These are phyloP conservation scores for Cylindricascospora bacillispora DNA, from an alignment of 1,139 yeast genomes.

Conservation along the genomic window DNA sequence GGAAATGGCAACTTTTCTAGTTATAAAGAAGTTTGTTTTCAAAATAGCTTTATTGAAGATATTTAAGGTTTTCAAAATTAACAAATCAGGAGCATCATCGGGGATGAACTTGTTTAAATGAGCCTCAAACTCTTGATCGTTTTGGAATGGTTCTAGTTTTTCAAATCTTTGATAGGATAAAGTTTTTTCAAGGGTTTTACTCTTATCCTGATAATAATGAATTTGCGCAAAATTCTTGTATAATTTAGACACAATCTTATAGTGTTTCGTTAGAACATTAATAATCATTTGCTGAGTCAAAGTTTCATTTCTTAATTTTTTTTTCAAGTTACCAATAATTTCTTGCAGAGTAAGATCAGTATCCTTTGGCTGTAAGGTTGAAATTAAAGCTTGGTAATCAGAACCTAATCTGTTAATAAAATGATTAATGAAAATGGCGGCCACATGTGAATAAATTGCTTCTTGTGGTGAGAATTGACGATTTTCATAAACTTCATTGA, in stretches of 20 bases:
- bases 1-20: conserved; percentile 89
- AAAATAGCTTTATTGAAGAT: conserved; percentile 76
- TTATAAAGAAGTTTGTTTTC: conserved; percentile 88
- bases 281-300: conserved; percentile 77
- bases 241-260: conserved; percentile 65
- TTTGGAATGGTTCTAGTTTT: conserved; percentile 61
- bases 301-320: conserved; percentile 85
- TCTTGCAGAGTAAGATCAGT: conserved; percentile 44
- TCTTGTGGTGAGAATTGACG: conserved; percentile 87
- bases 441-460: conserved; percentile 87
- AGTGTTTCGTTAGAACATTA: conserved; percentile 61
- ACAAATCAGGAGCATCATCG: conserved; percentile 62
- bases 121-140: conserved; percentile 62
- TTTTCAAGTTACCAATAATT: conserved; percentile 68
- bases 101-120: conserved; percentile 59
- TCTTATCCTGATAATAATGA: conserved; percentile 59
- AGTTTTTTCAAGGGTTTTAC: conserved; percentile 52
- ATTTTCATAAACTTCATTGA: conserved; percentile 59
- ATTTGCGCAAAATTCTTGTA: conserved; percentile 87
- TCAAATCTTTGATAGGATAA: conserved; percentile 80
- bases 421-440: conserved; percentile 84
- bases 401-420: conserved; percentile 82
- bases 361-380: conserved; percentile 16
- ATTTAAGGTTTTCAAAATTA: conserved; percentile 73
- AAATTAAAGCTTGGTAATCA: conserved; percentile 57